Base-by-base conservation (phyloP, 495 filamentous ascomycete species). In the Thozetella sp. region DNA sequence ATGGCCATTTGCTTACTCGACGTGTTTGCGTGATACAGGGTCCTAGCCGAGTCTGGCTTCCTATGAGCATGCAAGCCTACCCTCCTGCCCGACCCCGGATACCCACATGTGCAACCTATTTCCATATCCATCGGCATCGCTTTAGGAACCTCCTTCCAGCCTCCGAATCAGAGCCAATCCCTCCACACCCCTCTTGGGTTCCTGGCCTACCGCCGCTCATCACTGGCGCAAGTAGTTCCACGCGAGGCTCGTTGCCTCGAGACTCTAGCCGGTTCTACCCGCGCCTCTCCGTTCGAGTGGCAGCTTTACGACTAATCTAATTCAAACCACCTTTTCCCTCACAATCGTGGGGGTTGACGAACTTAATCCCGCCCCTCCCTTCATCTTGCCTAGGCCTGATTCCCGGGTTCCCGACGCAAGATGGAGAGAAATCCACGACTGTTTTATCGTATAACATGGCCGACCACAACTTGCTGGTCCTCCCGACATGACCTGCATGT, bases 11-110 rank as follows among this genome's bases (percentile, higher is more conserved):
- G 25, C 45, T 63, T 26, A 64, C 54, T 46, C 40, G 25, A 37
- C 23, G 53, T 20, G 17, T 43, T n/a, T 34, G 9, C 22, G 11
- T 25, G 2, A 22, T 57, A 57, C 56, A 79, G 76, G 65, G 76
- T 79, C 43, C 60, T 79, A 61, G 76, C 76, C 62, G 76, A 79
- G 63, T 79, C 76, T 55, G 76, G 76, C 34, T 79, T 79, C 72
- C 66, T 79, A 55, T 79, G 68, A 75, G 62, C 62, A 37, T 53
- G 22, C 19, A n/a, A 19, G 27, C 22, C 43, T 2, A 20, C 23
- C 55, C n/a, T 19, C 53, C n/a, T 22, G 26, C 23, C 27, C 53
- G 25, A 55, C 53, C 11, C 26, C 26, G 53, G 34, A 37, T 37
- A 37, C 15, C 30, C 30, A 37, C 30, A 37, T 37, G 15, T 15